phyloP scores from a whole-genome alignment of 2,329 filamentous ascomycete species.

The Aspergillus transmontanensis region DNA sequence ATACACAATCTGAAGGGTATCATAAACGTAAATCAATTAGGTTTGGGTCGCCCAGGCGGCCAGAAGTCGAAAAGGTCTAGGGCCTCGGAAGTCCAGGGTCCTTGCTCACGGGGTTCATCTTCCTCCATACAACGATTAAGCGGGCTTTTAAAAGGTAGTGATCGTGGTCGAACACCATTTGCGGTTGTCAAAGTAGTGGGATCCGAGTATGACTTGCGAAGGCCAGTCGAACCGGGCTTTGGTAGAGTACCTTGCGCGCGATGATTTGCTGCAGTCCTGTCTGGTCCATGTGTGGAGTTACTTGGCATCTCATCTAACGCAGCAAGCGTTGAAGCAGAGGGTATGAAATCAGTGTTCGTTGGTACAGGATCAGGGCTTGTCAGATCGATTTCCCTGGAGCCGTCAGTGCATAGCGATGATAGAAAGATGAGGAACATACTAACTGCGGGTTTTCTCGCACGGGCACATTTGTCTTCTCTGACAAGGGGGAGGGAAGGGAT shows the following conservation, averaged over 20 bases:
- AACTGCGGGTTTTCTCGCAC: slow-evolving; percentile 23
- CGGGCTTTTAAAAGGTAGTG: slow-evolving; percentile 22
- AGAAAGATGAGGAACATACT: slow-evolving; percentile 27
- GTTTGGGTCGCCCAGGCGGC: slow-evolving; percentile 42
- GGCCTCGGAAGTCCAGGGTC: slow-evolving; percentile 46
- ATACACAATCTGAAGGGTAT: slow-evolving; percentile 1
- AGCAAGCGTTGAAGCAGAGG: slow-evolving; percentile 33
- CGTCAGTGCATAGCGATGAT: slow-evolving; percentile 14
- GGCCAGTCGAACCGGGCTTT: slow-evolving; percentile 14
- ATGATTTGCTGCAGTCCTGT: slow-evolving; percentile 2
- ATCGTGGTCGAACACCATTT: slow-evolving; percentile 13
- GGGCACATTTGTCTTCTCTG: slow-evolving; percentile 2
- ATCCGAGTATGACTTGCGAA: slow-evolving; percentile 41
- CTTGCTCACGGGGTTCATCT: slow-evolving; percentile 30
- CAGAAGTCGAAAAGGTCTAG: slow-evolving; percentile 48
- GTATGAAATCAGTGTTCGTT: slow-evolving; percentile 28
- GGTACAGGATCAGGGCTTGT: slow-evolving; percentile 6
- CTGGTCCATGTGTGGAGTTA: not conserved
- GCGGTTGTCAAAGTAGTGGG: slow-evolving; percentile 29
- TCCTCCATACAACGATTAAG: slow-evolving; percentile 20
- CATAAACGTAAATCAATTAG: slow-evolving; percentile 17
- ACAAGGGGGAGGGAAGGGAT: slow-evolving; percentile 10
- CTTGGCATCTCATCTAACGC: slow-evolving; percentile 30
- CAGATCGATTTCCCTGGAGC: slow-evolving; percentile 6
- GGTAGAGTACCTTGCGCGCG: not conserved